Base-by-base conservation (phyloP, 2,329 filamentous ascomycete species). In the Cytospora mali region DNA sequence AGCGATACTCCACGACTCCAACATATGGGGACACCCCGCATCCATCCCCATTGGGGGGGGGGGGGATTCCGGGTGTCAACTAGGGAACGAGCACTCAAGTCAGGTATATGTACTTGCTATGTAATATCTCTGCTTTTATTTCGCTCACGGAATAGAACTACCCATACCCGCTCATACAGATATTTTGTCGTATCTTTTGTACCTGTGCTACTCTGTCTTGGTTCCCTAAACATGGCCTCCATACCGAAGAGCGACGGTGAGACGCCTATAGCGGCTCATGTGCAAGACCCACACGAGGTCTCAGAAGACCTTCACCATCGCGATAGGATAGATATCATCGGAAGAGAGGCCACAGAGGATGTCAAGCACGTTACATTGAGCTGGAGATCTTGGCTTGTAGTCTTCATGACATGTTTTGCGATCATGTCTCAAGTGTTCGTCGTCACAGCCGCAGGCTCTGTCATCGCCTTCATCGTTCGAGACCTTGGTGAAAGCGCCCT, bases 381-480 rank as follows among this genome's bases (percentile, higher is more conserved):
- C 48, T 86, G 83, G 83, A 76, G 81, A 65, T 84, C 81, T 60
- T 86, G 82, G 74, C 68, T 77, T 21, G 73, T 76, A 6, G 74
- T 76, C 3, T 75, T 76, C 48, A 71, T 84, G 23, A 80, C 80
- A 21, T 84, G 80, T 65, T 85, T 84, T 65, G 74, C 75, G 76
- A 77, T 84, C 64, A 79, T 82, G 75, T 75, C 81, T 1, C 83
- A 85, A 62, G 80, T 84, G 13, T 85, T 82, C 61, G 82, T 85
- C 5, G 81, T 84, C 4, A 79, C 81, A 1, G 82, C 82, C 6
- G 82, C 82, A 6, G 81, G 82, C 1, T 83, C 80, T 0, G 82
- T 85, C 11, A 80, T 85, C 59, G 80, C 81, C 0, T 86, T 85
- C 68, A 84, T 81, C 64, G 75, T 83, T 27, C 76, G 81, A 39